Conservation (phyloP, 345 rosid genomes). For the Citrus sp. region DNA sequence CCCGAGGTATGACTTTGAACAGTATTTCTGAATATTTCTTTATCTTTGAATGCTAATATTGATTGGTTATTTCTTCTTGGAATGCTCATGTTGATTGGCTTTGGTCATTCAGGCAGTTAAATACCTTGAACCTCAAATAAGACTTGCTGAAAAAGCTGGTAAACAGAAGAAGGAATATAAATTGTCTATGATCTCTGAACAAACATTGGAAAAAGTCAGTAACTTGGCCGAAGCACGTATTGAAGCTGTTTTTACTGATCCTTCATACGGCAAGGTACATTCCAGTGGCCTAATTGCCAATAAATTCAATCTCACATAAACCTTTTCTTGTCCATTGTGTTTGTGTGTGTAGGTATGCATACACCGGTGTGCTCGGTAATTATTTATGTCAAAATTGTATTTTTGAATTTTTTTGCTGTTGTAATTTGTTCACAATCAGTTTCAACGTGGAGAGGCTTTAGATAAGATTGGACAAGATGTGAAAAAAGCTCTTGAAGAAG, state of each 20-base stretch:
- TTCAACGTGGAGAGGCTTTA: conserved; percentile 96
- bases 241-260: conserved; percentile 76
- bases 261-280: conserved; percentile 86
- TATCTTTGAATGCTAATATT: background rate
- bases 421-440: conserved; percentile 37
- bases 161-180: conserved; percentile 88
- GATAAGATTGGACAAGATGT: conserved; percentile 77
- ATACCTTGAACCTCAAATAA: conserved; percentile 83
- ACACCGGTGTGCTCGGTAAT: background rate
- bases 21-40: background rate
- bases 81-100: conserved; percentile 15
- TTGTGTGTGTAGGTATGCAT: background rate
- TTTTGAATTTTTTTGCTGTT: background rate
- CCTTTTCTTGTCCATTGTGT: background rate
- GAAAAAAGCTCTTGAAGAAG: conserved; percentile 64
- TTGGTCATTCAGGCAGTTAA: conserved; percentile 70
- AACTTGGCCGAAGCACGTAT: conserved; percentile 63
- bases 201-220: conserved; percentile 61
- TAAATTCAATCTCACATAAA: background rate
- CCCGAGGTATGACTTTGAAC: conserved; percentile 51
- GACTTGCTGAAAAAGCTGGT: conserved; percentile 87
- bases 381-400: background rate
- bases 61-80: background rate
- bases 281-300: conserved; percentile 13
- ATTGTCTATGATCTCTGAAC: conserved; percentile 72